A percentile compares a stretch with the other conserved stretches of the same genome.
Evolutionary conservation across 2,329 filamentous ascomycete species (phyloP).

Genomic region (Hymenotorrendiella dingleyae): DNA sequence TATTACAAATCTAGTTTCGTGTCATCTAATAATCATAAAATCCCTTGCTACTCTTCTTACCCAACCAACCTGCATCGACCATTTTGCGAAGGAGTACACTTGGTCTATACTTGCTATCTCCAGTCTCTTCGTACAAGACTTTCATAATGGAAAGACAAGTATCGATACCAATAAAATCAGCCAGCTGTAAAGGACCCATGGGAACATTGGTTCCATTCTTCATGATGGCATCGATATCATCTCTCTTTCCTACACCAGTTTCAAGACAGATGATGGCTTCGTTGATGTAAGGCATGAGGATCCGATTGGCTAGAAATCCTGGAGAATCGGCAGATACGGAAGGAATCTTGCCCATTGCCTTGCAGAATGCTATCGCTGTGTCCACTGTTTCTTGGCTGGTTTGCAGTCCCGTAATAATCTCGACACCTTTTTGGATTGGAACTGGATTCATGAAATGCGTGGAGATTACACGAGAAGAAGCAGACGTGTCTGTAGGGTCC

Average conservation of each 20-base stretch:
- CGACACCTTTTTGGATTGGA: conserved; percentile 91
- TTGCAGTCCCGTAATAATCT: conserved; percentile 93
- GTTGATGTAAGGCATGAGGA: conserved; percentile 99
- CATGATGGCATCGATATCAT: conserved; percentile 97
- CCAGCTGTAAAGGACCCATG: conserved; percentile 90
- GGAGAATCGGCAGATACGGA: conserved; percentile 85
- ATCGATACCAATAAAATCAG: conserved; percentile 95
- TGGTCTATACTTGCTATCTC: conserved; percentile 92
- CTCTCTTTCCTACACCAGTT: conserved; percentile 79
- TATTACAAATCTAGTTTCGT: too few species aligned
- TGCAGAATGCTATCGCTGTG: conserved; percentile 78
- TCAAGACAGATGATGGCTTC: conserved; percentile 95
- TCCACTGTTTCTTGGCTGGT: conserved; percentile 78
- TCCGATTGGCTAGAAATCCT: conserved; percentile 92
- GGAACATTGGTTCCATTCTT: conserved; percentile 98
- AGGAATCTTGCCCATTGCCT: conserved; percentile 86
- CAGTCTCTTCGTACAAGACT: conserved; percentile 83
- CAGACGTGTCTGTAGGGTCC: conserved; percentile 73
- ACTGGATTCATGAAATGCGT: conserved; percentile 99
- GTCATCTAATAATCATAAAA: conserved; percentile 12
- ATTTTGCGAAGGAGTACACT: conserved; percentile 85
- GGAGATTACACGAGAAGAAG: conserved; percentile 81
- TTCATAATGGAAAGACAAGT: conserved; percentile 97
- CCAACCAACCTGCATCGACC: conserved; percentile 96
- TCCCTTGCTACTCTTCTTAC: conserved; percentile 95